Evolutionary conservation across 768 basidiomycete genomes (phyloP).

Genomic region (Hygrophorus pudorinus): DNA sequence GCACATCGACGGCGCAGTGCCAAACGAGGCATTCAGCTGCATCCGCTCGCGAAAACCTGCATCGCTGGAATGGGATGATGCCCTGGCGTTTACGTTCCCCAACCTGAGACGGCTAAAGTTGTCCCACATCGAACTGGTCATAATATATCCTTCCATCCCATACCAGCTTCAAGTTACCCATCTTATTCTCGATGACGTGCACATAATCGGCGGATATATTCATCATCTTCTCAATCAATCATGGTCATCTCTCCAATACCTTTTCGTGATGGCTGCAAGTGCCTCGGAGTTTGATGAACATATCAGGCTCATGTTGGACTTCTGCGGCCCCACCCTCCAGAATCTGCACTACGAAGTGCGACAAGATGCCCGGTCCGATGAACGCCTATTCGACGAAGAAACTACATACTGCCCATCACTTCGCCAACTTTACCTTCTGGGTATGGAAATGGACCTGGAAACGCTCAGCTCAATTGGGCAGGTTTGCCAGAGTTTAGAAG

Average conservation of each 20-base stretch:
- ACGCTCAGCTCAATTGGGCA: constrained; percentile 23
- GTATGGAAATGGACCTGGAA: constrained; percentile 28
- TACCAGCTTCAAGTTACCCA: constrained; percentile 25
- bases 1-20: constrained; percentile 35
- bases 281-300: constrained; percentile 29
- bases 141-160: constrained; percentile 24
- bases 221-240: constrained; percentile 28
- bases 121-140: constrained; percentile 32
- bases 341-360: constrained; percentile 34
- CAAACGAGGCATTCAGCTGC: constrained; percentile 11
- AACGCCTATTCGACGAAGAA: constrained; percentile 23
- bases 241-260: constrained; percentile 20
- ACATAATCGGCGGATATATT: constrained; percentile 31
- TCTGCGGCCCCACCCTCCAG: constrained; percentile 25
- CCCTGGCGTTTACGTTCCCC: constrained; percentile 34
- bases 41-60: constrained; percentile 18
- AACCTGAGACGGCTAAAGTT: constrained; percentile 33
- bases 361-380: constrained; percentile 14
- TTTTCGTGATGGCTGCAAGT: constrained; percentile 27
- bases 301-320: constrained; percentile 27
- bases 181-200: constrained; percentile 35
- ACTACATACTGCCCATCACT: constrained; percentile 18
- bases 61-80: constrained; percentile 47
- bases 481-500: constrained; percentile 28
- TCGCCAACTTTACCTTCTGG: constrained; percentile 30